These are phyloP conservation scores for Wickerhamomyces chaumierensis DNA, from an alignment of 805 yeast genomes.

Conservation along the genomic window DNA sequence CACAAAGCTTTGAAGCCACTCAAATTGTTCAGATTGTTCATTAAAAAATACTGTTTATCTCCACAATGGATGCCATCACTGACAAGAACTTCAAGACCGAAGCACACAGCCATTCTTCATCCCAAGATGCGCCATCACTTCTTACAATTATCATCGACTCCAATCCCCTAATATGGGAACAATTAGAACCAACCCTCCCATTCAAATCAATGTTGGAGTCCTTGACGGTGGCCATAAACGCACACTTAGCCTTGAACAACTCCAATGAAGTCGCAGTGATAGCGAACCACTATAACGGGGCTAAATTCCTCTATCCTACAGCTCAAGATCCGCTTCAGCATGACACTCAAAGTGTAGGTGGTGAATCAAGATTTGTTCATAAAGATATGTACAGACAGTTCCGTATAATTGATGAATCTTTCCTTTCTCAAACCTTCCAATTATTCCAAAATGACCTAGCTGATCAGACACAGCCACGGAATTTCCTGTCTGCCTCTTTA, in stretches of 20 bases:
- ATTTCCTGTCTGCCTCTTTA: conserved; percentile 64
- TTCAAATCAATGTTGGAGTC: conserved; percentile 39
- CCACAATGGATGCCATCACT: conserved; percentile 61
- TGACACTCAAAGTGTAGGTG: conserved; percentile 2
- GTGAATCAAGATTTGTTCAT: conserved; percentile 25
- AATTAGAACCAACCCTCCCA: conserved; percentile 7
- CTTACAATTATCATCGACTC: conserved; percentile 71
- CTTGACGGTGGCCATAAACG: conserved; percentile 67
- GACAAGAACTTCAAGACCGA: conserved; percentile 37
- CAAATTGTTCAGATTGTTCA: too few species aligned
- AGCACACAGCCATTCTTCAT: conserved; percentile 9
- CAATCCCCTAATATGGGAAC: conserved; percentile 41
- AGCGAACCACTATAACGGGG: conserved; percentile 62
- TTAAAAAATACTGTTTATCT: too few species aligned
- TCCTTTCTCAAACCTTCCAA: conserved; percentile 45
- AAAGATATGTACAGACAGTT: conserved; percentile 79
- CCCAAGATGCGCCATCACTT: conserved; percentile 66
- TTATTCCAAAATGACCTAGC: conserved; percentile 18
- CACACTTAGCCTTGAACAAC: conserved; percentile 77
- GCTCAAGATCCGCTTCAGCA: too few species aligned
- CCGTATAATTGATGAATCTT: conserved; percentile 62
- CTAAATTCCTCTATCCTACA: conserved; percentile 67
- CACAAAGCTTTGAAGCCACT: too few species aligned
- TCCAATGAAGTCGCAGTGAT: conserved; percentile 77
- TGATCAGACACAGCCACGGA: conserved; percentile 25